Evolutionary conservation across 2,329 filamentous ascomycete species (phyloP).

Genomic region (Emmonsiellopsis sp.): DNA sequence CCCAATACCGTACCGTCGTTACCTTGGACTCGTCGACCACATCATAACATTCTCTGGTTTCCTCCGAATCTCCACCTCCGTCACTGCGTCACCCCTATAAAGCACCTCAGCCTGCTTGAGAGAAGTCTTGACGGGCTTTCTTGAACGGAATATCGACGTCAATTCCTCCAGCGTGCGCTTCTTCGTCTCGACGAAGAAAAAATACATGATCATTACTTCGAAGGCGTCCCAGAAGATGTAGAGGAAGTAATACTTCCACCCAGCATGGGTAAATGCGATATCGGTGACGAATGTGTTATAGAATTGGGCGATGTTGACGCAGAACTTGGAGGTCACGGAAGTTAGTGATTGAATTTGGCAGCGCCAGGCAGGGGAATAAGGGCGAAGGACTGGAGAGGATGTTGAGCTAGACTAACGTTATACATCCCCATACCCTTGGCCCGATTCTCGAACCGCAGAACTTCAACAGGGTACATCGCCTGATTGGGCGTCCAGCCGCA

Average conservation of each 20-base stretch:
- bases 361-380: neutral
- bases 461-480: constrained; percentile 46
- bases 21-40: neutral
- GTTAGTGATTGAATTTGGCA: constrained; percentile 4
- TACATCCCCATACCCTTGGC: constrained; percentile 49
- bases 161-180: constrained; percentile 46
- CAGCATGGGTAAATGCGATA: constrained; percentile 41
- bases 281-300: constrained; percentile 40
- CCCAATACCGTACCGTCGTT: neutral
- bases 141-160: constrained; percentile 36
- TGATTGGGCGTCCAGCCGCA: constrained; percentile 40
- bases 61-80: neutral
- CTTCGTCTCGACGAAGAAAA: constrained; percentile 44
- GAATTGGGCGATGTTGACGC: constrained; percentile 38
- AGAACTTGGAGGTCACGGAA: constrained; percentile 18
- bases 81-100: neutral
- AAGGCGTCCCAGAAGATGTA: constrained; percentile 32
- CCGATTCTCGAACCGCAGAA: constrained; percentile 46
- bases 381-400: neutral
- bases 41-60: neutral
- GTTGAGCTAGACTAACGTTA: constrained; percentile 16
- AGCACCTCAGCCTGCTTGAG: constrained; percentile 20
- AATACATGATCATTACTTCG: constrained; percentile 32
- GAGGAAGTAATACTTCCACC: constrained; percentile 47
- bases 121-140: constrained; percentile 32